Evolutionary conservation across 495 filamentous ascomycete genomes (phyloP), one percentile per base, ranked within the genome.

Genomic region (Podospora anserina): DNA sequence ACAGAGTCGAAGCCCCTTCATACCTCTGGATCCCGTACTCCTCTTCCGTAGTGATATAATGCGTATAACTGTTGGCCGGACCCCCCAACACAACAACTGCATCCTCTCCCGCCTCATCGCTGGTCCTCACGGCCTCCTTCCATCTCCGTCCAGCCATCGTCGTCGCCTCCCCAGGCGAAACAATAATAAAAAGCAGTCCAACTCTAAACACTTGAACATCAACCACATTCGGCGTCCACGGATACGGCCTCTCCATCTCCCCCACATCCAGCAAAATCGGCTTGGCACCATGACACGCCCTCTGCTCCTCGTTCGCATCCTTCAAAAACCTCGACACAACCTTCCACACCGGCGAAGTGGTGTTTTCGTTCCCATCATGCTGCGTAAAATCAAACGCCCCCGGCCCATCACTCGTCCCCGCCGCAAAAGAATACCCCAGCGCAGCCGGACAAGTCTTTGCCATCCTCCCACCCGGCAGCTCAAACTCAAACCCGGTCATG

Each of bases 311-410:
- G 28, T 83, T 87, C 0, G 95, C 93, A 30, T 83, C 80, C 65
- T 92, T 91, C 34, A 99, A 81, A 34, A 92, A 81, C 28, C 84
- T 82, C 32, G 90, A 86, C 16, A 96, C 92, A 5, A 91, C 83
- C 39, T 83, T 77, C 95, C 95, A 99, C 18, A 97, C 77, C 0
- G 93, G 95, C 56, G 91, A 94, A 7, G 89, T 90, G 32, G 91
- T 88, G 4, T 91, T 89, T 15, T 85, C 81, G 67, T 88, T 87
- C 13, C 88, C 89, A 63, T 88, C 82, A 71, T 94, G 93, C 75
- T 99, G 95, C 23, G 90, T 96, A 75, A 97, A 97, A 79, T 99
- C 94, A 74, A 97, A 97, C 3, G 87, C 88, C 0, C 95, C 95
- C 0, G 94, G 94, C 9, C 95, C 92, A 75, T 99, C 95, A 1